These are phyloP conservation scores for Arctium minus DNA, from an alignment of 129 eudicot genomes.

Conservation along the genomic window DNA sequence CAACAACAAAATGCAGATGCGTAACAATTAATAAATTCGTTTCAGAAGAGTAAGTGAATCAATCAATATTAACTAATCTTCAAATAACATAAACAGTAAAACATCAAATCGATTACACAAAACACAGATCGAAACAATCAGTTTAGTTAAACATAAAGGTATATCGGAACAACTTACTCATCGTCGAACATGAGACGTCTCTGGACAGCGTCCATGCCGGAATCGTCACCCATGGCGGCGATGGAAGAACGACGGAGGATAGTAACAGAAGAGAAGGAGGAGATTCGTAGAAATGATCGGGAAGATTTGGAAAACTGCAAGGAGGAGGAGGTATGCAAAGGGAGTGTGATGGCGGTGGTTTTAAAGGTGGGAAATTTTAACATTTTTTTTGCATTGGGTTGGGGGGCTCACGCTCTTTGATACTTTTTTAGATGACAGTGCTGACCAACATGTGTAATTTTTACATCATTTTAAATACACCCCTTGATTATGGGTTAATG, in stretches of 20 bases:
- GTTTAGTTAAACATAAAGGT: neutral
- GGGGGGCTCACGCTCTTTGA: neutral
- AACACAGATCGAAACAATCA: neutral
- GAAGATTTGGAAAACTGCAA: neutral
- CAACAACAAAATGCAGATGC: neutral
- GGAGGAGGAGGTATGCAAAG: conserved; percentile 9
- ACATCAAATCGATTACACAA: neutral
- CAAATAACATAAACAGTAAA: neutral
- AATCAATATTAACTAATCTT: neutral
- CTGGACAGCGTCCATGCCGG: conserved; percentile 89
- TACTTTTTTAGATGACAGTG: neutral
- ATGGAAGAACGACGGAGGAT: conserved; percentile 11
- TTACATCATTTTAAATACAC: neutral
- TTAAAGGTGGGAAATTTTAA: conserved; percentile 30
- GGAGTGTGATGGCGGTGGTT: conserved; percentile 29
- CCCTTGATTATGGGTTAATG: neutral
- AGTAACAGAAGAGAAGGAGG: neutral
- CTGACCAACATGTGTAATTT: neutral
- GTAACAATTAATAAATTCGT: neutral
- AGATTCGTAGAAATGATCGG: neutral
- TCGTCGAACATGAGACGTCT: conserved; percentile 90
- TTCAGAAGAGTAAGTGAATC: neutral
- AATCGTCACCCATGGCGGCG: conserved; percentile 65
- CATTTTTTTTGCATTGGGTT: conserved; percentile 6
- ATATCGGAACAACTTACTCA: conserved; percentile 48